Evolutionary conservation across 2,329 filamentous ascomycete genomes (phyloP), one percentile per base, ranked within the genome.

Genomic region (Onygenales sp.): DNA sequence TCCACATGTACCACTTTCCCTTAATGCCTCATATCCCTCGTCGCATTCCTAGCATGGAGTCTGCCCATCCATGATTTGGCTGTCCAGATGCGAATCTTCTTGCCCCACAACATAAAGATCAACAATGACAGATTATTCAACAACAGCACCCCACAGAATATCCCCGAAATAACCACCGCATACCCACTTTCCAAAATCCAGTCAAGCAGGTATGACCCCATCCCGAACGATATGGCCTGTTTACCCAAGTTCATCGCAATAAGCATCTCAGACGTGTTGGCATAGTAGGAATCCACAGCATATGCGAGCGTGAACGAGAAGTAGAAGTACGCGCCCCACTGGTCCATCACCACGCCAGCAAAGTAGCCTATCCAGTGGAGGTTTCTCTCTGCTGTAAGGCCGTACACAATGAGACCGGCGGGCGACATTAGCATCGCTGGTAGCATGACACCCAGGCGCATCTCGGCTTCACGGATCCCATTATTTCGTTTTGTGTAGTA

Each of bases 261-360:
- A 9, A 83, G 72, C 80, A 83, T 82, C 66, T 83, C 80, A 27
- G 75, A 77, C n/a, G 79, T 77, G 58, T 82, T 80, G 36, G 75
- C 70, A 17, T 75, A 77, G 64, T 83, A 81, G 51, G 73, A 77
- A 61, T 83, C 80, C 39, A 83, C 76, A 1, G 80, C 79, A 59
- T 84, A 83, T 2, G 80, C 80, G 7, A 84, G 70, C 9, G 79
- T 78, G 59, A 82, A 80, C 11, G 74, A 77, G 62, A 80, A 80
- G 63, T 74, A 81, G 59, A 80, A 80, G 63, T 78, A 81, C 3
- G 70, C 70, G 17, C 70, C 68, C 64, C 74, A 79, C 52, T 76
- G 74, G 9, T 68, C 67, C 67, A 80, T 68, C n/a, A 65, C 72
- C 3, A 76, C 73, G 6, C 75, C 77, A 11, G 71, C 63, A 55